A percentile compares a stretch with the other conserved stretches of the same genome.
Evolutionary conservation across 768 basidiomycete species (phyloP).

Genomic region (Omphalotus guepiniiformis): DNA sequence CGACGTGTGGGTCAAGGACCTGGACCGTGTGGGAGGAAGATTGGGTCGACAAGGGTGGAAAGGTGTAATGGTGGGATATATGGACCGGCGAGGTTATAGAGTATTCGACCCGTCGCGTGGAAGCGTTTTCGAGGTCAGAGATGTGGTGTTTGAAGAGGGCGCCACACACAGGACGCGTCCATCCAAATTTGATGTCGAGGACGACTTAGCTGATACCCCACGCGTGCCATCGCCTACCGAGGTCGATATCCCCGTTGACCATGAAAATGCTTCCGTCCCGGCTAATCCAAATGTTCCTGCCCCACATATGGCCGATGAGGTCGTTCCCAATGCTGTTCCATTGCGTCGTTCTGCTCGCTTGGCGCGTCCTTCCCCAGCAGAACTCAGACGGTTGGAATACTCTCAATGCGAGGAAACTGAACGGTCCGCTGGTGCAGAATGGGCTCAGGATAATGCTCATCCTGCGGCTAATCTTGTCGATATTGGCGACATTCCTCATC

Average conservation of each 20-base stretch:
- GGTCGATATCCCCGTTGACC: too few relatives aligned
- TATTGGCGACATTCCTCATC: too few relatives aligned
- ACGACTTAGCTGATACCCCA: not conserved
- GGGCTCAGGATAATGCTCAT: too few relatives aligned
- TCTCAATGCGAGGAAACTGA: not conserved
- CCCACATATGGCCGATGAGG: not conserved
- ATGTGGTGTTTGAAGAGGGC: slow-evolving; percentile 12
- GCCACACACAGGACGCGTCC: too few relatives aligned
- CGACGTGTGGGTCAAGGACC: slow-evolving; percentile 10
- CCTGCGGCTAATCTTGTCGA: too few relatives aligned
- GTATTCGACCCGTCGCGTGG: not conserved
- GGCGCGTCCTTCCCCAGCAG: not conserved
- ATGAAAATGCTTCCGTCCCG: too few relatives aligned
- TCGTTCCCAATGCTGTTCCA: too few relatives aligned
- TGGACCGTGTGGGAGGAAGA: slow-evolving; percentile 9
- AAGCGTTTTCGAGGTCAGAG: slow-evolving; percentile 4
- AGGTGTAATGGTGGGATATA: slow-evolving; percentile 13
- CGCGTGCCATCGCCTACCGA: too few relatives aligned
- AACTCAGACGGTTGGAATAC: too few relatives aligned
- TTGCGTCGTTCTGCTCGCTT: not conserved
- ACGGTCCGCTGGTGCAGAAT: not conserved
- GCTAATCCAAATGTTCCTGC: too few relatives aligned
- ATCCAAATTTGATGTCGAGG: not conserved
- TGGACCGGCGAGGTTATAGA: slow-evolving; percentile 12
- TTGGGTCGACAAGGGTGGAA: slow-evolving; percentile 13